These are phyloP conservation scores for Emericellopsis atlantica DNA, from an alignment of 2,329 filamentous ascomycete genomes.

Conservation along the genomic window DNA sequence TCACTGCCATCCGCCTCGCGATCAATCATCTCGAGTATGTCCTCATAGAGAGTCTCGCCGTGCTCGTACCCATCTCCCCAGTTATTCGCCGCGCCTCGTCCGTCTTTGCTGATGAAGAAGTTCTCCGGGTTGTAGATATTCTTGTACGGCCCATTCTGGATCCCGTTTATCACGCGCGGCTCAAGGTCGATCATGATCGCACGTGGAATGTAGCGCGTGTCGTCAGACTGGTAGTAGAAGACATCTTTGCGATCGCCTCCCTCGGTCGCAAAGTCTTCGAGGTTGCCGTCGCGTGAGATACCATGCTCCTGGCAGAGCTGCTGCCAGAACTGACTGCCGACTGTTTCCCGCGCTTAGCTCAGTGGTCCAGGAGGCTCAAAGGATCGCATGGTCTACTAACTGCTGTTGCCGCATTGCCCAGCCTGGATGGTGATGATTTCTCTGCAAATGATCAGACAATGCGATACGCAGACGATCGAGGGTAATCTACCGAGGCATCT, in stretches of 20 bases:
- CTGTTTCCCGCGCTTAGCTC: constrained; percentile 28
- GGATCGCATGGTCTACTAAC: constrained; percentile 41
- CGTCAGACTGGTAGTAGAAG: constrained; percentile 98
- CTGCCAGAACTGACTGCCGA: constrained; percentile 98
- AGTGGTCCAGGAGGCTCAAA: not conserved
- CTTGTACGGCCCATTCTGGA: constrained; percentile 86
- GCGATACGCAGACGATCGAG: too few species aligned
- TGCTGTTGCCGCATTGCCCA: constrained; percentile 98
- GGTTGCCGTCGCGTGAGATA: constrained; percentile 92
- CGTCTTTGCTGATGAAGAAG: constrained; percentile 92
- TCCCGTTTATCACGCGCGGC: constrained; percentile 81
- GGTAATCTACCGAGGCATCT: constrained; percentile 4
- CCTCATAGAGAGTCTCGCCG: constrained; percentile 83
- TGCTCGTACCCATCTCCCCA: constrained; percentile 96
- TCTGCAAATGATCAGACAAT: constrained; percentile 30
- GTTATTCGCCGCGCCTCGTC: constrained; percentile 90
- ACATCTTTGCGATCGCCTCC: constrained; percentile 97
- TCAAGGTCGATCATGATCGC: constrained; percentile 93
- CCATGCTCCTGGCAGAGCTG: constrained; percentile 96
- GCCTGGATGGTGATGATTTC: constrained; percentile 99
- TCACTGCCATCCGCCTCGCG: constrained; percentile 96
- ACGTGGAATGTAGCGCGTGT: constrained; percentile 93
- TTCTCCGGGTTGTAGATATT: constrained; percentile 99
- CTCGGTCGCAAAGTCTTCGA: constrained; percentile 95
- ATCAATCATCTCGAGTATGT: constrained; percentile 99